Conservation (phyloP, 2,329 filamentous ascomycete species). For the Podosphaera xanthii region DNA sequence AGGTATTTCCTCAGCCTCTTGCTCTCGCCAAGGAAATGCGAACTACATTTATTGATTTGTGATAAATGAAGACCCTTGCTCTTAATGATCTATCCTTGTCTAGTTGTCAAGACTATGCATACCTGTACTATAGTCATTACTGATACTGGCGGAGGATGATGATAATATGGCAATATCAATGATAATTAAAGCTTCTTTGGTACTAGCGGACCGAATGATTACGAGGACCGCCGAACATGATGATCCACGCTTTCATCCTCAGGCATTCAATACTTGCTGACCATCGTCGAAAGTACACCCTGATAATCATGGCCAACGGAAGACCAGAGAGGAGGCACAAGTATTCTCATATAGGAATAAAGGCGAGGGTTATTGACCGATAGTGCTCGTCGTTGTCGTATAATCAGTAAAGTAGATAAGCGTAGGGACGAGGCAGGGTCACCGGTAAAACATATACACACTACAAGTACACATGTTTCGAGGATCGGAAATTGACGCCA, state of each 20-base stretch:
- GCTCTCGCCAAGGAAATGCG: neutral
- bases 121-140: neutral
- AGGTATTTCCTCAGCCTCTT: neutral
- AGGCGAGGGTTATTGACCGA: too few species aligned
- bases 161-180: neutral
- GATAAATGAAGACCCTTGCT: neutral
- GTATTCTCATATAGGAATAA: too few species aligned
- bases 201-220: neutral
- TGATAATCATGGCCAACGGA: neutral
- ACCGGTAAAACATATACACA: too few species aligned
- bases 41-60: neutral
- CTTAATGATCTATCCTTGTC: neutral
- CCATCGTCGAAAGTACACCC: neutral
- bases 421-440: too few species aligned
- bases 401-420: too few species aligned
- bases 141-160: neutral
- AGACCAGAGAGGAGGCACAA: too few species aligned
- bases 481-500: neutral
- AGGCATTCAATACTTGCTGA: neutral
- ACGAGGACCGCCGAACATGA: neutral
- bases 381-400: too few species aligned
- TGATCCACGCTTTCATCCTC: neutral
- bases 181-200: neutral
- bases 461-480: neutral
- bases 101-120: neutral